These are phyloP conservation scores for Tillandsia fasciculata DNA, from an alignment of 176 grass and related monocot genomes.

Conservation along the genomic window DNA sequence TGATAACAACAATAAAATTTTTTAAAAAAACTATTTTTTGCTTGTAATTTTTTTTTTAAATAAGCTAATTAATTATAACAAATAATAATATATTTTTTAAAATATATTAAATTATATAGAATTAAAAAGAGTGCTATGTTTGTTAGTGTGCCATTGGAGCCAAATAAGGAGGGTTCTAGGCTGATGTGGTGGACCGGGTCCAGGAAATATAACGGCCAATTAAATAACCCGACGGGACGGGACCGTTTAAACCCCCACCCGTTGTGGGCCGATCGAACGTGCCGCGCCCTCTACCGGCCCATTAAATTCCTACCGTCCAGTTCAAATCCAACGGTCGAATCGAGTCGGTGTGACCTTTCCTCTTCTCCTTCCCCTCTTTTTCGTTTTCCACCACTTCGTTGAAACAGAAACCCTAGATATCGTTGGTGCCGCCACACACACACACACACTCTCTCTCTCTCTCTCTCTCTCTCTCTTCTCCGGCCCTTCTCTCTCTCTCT, in stretches of 20 bases:
- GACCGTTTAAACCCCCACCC: background rate
- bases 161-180: too few species aligned
- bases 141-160: too few species aligned
- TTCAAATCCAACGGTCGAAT: conserved; percentile 2
- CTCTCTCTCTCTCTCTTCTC: background rate
- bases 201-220: background rate
- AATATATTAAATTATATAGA: too few species aligned
- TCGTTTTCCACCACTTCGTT: background rate
- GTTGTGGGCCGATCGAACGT: background rate
- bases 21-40: too few species aligned
- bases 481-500: background rate
- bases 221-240: background rate
- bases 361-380: conserved; percentile 4
- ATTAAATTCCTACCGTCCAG: background rate
- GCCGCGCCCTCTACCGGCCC: background rate
- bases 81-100: too few species aligned
- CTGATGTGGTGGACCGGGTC: too few species aligned
- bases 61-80: too few species aligned
- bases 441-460: background rate
- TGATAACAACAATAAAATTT: too few species aligned
- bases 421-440: background rate
- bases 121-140: too few species aligned
- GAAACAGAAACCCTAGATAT: conserved; percentile 30
- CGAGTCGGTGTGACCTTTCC: background rate
- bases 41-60: too few species aligned